A percentile compares a stretch with the other conserved stretches of the same genome.
Conservation (phyloP, 805 yeast species). For the Lachancea sp. region DNA sequence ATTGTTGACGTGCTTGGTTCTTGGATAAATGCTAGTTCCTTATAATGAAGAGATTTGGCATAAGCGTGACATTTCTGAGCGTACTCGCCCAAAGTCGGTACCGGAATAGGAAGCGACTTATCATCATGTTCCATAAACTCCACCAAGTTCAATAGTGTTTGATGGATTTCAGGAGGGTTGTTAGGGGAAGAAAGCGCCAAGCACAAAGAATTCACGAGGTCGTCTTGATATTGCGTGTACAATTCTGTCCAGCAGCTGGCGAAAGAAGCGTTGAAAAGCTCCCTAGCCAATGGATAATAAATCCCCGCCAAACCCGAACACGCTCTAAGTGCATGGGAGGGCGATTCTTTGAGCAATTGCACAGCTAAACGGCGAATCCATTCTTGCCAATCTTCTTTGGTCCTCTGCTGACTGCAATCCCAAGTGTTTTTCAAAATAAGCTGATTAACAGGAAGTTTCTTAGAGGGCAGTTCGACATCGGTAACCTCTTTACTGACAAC, state of each 20-base stretch:
- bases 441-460: constrained; percentile 67
- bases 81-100: constrained; percentile 83
- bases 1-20: constrained; percentile 90
- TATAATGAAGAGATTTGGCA: constrained; percentile 94
- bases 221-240: constrained; percentile 83
- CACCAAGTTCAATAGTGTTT: constrained; percentile 78
- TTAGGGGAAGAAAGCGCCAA: constrained; percentile 83
- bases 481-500: constrained; percentile 34
- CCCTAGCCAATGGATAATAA: constrained; percentile 82
- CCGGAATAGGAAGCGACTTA: constrained; percentile 84
- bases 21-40: constrained; percentile 88
- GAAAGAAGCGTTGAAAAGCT: constrained; percentile 88
- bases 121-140: constrained; percentile 98
- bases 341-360: constrained; percentile 83
- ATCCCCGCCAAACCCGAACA: constrained; percentile 86
- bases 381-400: constrained; percentile 96
- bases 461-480: constrained; percentile 58
- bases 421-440: constrained; percentile 69
- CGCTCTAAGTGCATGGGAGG: constrained; percentile 89
- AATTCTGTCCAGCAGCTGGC: constrained; percentile 94
- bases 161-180: constrained; percentile 93
- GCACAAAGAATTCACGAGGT: constrained; percentile 76
- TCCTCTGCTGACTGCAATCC: constrained; percentile 85
- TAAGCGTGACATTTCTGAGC: constrained; percentile 96
- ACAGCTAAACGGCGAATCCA: constrained; percentile 88